A percentile compares a stretch with the other conserved stretches of the same genome.
Evolutionary conservation across 2,329 filamentous ascomycete genomes (phyloP).

Genomic region (Penicillium sp.): DNA sequence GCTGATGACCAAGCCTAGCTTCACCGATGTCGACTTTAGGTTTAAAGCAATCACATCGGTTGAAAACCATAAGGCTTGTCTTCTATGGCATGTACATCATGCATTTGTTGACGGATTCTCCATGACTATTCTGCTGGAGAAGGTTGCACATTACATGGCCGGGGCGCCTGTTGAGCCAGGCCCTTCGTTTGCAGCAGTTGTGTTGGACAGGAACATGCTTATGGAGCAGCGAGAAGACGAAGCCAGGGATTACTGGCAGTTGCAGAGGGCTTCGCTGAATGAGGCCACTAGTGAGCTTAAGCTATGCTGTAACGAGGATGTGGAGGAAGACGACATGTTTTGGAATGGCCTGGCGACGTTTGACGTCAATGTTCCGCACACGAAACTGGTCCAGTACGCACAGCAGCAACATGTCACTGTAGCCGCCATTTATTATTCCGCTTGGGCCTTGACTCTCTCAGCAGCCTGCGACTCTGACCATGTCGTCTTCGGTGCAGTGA

Average conservation of each 20-base stretch:
- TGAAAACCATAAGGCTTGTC: no score
- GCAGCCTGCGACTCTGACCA: constrained; percentile 1
- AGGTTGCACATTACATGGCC: constrained; percentile 25
- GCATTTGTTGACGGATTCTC: constrained; percentile 41
- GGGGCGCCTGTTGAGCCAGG: constrained; percentile 12
- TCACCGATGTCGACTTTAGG: not conserved
- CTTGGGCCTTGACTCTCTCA: constrained; percentile 15
- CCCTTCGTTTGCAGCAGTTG: constrained; percentile 10
- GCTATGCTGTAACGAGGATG: not conserved
- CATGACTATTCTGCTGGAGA: constrained; percentile 23
- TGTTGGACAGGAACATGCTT: not conserved
- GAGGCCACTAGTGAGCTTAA: not conserved
- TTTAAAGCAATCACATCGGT: no score
- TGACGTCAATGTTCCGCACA: not conserved
- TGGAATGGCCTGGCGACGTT: not conserved
- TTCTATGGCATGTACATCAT: constrained; percentile 39
- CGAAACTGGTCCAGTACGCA: not conserved
- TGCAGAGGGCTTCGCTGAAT: not conserved
- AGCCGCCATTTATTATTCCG: constrained; percentile 9
- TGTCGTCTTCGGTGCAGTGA: constrained; percentile 14
- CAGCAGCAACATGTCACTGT: constrained; percentile 1
- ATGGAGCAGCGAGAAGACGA: not conserved
- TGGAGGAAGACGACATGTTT: not conserved
- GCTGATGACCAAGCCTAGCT: not conserved
- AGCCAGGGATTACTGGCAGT: constrained; percentile 6